Evolutionary conservation across 306 rosid species (phyloP).

Genomic region (Nissolia schottii): DNA sequence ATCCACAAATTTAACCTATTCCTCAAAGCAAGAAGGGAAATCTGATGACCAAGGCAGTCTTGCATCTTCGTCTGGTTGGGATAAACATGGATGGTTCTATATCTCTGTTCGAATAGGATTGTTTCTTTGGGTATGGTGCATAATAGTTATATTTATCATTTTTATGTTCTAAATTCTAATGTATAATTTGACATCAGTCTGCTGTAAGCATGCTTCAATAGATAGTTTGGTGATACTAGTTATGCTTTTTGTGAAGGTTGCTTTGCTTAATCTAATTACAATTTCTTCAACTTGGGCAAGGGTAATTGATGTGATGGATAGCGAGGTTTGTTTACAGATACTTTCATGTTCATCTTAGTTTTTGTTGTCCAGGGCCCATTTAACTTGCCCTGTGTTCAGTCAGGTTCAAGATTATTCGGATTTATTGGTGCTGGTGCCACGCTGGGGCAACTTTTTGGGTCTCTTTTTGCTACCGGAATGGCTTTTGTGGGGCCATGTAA

Average conservation of each 20-base stretch:
- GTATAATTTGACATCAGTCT: neutral
- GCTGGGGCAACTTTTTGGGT: constrained; percentile 96
- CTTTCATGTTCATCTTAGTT: constrained; percentile 20
- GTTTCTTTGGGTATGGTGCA: constrained; percentile 80
- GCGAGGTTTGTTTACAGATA: constrained; percentile 51
- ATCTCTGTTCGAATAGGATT: constrained; percentile 79
- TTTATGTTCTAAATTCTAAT: neutral
- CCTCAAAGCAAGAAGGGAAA: constrained; percentile 38
- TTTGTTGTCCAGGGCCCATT: constrained; percentile 7
- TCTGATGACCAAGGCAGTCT: constrained; percentile 41
- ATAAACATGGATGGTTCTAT: constrained; percentile 74
- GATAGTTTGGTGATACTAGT: neutral
- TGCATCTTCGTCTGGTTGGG: constrained; percentile 52
- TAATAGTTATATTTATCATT: neutral
- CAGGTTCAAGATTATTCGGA: constrained; percentile 99
- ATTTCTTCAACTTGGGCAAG: constrained; percentile 97
- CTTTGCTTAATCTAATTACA: constrained; percentile 41
- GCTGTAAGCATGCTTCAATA: constrained; percentile 16
- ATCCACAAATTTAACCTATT: constrained; percentile 24
- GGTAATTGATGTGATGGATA: constrained; percentile 87
- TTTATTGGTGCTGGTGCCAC: constrained; percentile 99
- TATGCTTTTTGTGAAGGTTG: constrained; percentile 18
- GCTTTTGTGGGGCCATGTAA: constrained; percentile 92
- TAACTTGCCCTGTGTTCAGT: constrained; percentile 65
- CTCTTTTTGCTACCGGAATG: constrained; percentile 88